Base-by-base conservation (phyloP, 2,329 filamentous ascomycete genomes). In the Scedosporium dehoogii region DNA sequence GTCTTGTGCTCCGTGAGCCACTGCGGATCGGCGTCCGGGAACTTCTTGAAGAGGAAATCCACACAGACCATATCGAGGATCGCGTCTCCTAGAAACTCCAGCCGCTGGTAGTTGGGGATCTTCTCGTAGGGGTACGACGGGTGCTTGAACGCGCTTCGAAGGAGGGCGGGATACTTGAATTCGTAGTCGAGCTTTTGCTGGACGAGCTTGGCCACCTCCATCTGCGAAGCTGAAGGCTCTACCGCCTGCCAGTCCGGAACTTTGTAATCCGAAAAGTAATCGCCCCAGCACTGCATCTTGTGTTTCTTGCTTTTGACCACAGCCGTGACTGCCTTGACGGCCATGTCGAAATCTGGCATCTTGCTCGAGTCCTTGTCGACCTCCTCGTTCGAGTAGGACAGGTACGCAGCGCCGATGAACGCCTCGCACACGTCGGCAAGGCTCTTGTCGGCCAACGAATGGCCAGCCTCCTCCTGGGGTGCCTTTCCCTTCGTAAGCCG, bases 1-100 rank as follows among this genome's bases (percentile, higher is more conserved):
- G 96, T 97, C 76, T 97, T 97, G 80, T 97, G 93, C 74, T 97
- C 94, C 0, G 94, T 97, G 64, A 99, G 80, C 93, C 93, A 97
- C 72, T 97, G 92, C 0, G 94, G 93, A 69, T 96, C 92, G 63
- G 88, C 90, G 60, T 84, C 78, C 0, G 92, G 91, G 68, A 89
- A 91, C 3, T 79, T 81, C 67, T 86, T 81, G 75, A 91, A 97
- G 3, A 99, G 80, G 68, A 90, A 86, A 68, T 92, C 89, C 62
- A 97, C 87, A 68, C 88, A 91, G 10, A 81, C 88, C 85, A 93
- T 89, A 70, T 97, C 92, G 1, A 96, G 85, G 1, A 97, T 79
- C 0, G 93, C 85, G 71, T 97, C 94, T 0, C 93, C 93, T 0
- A 97, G 77, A 67, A 97, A 97, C 68, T 97, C 93, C 0, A 97